Conservation (phyloP, 805 yeast species). For the Barnettozyma pratensis region DNA sequence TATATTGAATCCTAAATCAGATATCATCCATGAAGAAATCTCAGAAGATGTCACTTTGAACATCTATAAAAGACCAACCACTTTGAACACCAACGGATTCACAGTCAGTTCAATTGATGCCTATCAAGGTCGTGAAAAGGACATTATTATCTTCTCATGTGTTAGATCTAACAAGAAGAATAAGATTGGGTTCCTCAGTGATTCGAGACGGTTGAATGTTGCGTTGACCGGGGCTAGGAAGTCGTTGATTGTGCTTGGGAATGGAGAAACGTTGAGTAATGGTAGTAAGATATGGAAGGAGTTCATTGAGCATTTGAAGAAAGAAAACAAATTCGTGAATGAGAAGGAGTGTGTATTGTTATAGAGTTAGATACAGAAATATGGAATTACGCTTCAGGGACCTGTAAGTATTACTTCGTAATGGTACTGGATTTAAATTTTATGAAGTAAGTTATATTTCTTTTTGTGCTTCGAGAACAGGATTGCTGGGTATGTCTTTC, state of each 20-base stretch:
- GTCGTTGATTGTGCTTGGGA: constrained; percentile 60
- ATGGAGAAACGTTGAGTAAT: constrained; percentile 28
- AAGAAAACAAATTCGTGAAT: no score
- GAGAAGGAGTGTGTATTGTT: no score
- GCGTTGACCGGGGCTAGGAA: constrained; percentile 68
- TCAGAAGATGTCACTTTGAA: constrained; percentile 1
- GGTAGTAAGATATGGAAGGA: not conserved
- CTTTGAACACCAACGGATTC: constrained; percentile 33
- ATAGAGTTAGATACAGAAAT: no score
- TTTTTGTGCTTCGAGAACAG: no score
- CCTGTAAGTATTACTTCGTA: no score
- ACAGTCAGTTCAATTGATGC: constrained; percentile 68
- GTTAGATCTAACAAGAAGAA: constrained; percentile 56
- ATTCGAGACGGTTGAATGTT: constrained; percentile 52
- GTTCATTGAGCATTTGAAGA: no score
- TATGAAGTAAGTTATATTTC: no score
- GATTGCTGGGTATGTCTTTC: no score
- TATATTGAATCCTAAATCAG: not conserved
- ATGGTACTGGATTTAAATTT: no score
- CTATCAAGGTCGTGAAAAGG: constrained; percentile 85
- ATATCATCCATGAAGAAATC: not conserved
- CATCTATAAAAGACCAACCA: constrained; percentile 17
- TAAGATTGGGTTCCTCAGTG: constrained; percentile 61
- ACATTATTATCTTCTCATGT: constrained; percentile 67
- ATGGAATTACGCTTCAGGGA: no score